Evolutionary conservation across 1,284 basidiomycete species (phyloP).

Genomic region (Boletus coffeatus): DNA sequence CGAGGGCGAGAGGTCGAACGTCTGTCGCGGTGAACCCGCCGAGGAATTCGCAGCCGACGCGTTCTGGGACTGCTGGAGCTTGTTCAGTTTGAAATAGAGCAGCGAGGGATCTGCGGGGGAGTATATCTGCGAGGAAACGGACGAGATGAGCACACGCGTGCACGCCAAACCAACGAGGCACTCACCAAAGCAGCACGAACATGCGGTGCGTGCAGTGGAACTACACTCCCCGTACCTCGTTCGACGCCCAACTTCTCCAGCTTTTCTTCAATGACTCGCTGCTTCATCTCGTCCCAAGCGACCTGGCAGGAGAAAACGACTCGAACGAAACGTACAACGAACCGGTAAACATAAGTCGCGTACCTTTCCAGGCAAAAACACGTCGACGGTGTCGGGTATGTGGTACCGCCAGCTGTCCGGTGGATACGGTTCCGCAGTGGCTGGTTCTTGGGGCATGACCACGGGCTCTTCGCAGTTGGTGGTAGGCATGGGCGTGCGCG

Average conservation of each 20-base stretch:
- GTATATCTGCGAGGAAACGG: constrained; percentile 56
- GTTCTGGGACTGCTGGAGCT: constrained; percentile 67
- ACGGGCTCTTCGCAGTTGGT: constrained; percentile 37
- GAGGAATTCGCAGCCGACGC: constrained; percentile 48
- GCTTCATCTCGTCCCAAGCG: constrained; percentile 68
- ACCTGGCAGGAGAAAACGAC: constrained; percentile 34
- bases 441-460: constrained; percentile 42
- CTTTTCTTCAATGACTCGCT: constrained; percentile 70
- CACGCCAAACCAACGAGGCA: constrained; percentile 21
- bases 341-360: constrained; percentile 4
- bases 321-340: constrained; percentile 10
- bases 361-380: constrained; percentile 79
- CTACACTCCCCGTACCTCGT: constrained; percentile 49
- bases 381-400: constrained; percentile 64
- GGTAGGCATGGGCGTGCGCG: constrained; percentile 49
- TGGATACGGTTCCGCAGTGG: constrained; percentile 54
- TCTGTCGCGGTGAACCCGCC: constrained; percentile 58
- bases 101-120: constrained; percentile 78
- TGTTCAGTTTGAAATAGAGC: constrained; percentile 75
- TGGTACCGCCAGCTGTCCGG: constrained; percentile 50
- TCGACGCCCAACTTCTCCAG: constrained; percentile 73
- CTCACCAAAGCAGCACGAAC: constrained; percentile 73
- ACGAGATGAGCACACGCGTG: constrained; percentile 4
- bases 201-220: constrained; percentile 65
- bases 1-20: constrained; percentile 47